Conservation (phyloP, 2,329 filamentous ascomycete genomes). For the Stagonosporopsis rhizophila region DNA sequence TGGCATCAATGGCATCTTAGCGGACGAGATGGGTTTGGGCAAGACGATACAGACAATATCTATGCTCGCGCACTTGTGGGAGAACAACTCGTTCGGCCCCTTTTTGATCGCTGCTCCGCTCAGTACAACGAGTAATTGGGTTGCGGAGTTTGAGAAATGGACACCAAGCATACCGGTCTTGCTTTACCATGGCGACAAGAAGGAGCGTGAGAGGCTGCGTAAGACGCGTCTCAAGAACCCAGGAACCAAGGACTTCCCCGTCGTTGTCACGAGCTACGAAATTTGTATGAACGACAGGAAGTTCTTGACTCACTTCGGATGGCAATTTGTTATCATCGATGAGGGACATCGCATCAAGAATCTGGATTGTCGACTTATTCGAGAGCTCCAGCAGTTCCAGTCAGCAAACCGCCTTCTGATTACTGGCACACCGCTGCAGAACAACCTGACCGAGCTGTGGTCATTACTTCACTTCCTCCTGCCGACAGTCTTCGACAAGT, state of each 20-base stretch:
- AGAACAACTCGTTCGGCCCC: slow-evolving; percentile 86
- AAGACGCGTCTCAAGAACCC: slow-evolving; percentile 74
- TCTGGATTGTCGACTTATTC: slow-evolving; percentile 88
- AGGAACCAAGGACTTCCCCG: slow-evolving; percentile 76
- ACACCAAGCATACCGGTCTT: slow-evolving; percentile 86
- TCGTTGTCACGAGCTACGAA: slow-evolving; percentile 94
- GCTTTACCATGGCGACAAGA: slow-evolving; percentile 86
- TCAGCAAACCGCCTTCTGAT: slow-evolving; percentile 92
- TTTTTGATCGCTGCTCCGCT: slow-evolving; percentile 90
- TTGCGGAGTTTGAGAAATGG: slow-evolving; percentile 91
- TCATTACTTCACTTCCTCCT: slow-evolving; percentile 92
- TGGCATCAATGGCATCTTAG: slow-evolving; percentile 87
- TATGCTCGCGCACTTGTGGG: slow-evolving; percentile 83
- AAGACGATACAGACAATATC: slow-evolving; percentile 94
- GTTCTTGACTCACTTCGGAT: slow-evolving; percentile 81
- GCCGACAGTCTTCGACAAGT: slow-evolving; percentile 89
- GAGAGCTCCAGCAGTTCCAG: slow-evolving; percentile 84
- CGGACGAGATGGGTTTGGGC: slow-evolving; percentile 92
- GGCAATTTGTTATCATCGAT: slow-evolving; percentile 98
- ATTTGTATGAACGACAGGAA: slow-evolving; percentile 92
- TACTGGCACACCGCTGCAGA: slow-evolving; percentile 93
- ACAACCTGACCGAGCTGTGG: slow-evolving; percentile 95
- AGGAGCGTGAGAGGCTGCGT: slow-evolving; percentile 78
- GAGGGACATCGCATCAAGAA: slow-evolving; percentile 98
- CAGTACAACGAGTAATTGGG: slow-evolving; percentile 94